Conservation (phyloP, 1,284 basidiomycete species). For the Grifola frondosa region DNA sequence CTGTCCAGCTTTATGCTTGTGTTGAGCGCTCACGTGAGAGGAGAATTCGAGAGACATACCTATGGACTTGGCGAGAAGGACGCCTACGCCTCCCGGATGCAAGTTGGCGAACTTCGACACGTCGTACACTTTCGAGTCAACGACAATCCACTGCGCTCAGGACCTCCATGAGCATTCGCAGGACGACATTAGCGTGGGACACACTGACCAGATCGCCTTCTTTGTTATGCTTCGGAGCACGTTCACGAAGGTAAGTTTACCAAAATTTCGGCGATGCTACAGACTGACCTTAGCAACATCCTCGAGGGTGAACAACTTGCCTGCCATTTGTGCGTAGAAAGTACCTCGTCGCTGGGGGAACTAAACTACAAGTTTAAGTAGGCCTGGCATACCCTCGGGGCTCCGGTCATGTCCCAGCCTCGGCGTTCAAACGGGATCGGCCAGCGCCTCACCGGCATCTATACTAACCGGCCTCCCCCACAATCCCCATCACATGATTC, state of each 20-base stretch:
- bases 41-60: conserved; percentile 29
- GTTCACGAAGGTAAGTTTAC: not conserved
- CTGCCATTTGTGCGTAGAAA: conserved; percentile 8
- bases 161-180: not conserved
- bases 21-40: not conserved
- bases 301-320: conserved; percentile 32
- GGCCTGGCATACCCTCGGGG: too few species aligned
- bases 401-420: too few species aligned
- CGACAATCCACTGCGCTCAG: conserved; percentile 53
- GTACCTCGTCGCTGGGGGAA: too few species aligned
- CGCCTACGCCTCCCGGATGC: conserved; percentile 67
- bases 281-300: conserved; percentile 53
- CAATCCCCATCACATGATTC: too few species aligned
- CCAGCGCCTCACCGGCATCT: too few species aligned
- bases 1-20: conserved; percentile 50
- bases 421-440: too few species aligned
- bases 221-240: conserved; percentile 63
- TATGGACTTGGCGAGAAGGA: conserved; percentile 43
- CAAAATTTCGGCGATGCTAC: not conserved
- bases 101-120: conserved; percentile 59
- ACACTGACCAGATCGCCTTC: conserved; percentile 66
- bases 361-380: too few species aligned
- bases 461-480: too few species aligned
- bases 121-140: conserved; percentile 71
- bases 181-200: not conserved